A percentile compares a stretch with the other conserved stretches of the same genome.
Evolutionary conservation across 163 green algal species (phyloP).

Genomic region (Chloroidium sp.): DNA sequence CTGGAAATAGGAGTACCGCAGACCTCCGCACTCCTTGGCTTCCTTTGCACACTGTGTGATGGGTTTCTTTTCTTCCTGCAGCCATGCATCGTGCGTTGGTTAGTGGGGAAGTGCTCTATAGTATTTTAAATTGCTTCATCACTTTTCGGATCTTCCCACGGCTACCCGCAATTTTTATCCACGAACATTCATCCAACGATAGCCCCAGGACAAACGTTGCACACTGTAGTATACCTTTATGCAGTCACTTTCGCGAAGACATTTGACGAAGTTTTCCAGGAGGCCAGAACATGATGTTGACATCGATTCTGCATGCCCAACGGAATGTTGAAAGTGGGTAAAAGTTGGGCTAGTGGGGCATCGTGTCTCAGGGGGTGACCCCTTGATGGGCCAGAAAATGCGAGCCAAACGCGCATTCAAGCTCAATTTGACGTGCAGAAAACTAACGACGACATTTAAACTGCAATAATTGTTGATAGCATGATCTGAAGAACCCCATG

Average conservation of each 20-base stretch:
- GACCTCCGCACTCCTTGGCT: constrained; percentile 45
- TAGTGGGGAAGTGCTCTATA: too few relatives aligned
- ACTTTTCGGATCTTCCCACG: not conserved
- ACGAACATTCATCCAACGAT: too few relatives aligned
- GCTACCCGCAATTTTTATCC: not conserved
- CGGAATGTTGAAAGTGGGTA: too few relatives aligned
- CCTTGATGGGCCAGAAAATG: too few relatives aligned
- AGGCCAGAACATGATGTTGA: constrained; percentile 57
- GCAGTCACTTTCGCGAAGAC: constrained; percentile 60
- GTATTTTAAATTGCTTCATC: not conserved
- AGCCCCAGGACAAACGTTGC: too few relatives aligned
- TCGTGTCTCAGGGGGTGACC: too few relatives aligned
- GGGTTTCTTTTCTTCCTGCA: constrained; percentile 25
- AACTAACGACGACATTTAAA: too few relatives aligned
- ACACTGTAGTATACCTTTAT: constrained; percentile 37
- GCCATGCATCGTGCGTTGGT: not conserved
- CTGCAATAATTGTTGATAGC: too few relatives aligned
- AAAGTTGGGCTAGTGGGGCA: too few relatives aligned
- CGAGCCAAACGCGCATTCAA: too few relatives aligned
- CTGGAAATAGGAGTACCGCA: constrained; percentile 54
- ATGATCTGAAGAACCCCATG: too few relatives aligned
- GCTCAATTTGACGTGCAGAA: too few relatives aligned
- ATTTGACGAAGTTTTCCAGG: constrained; percentile 60
- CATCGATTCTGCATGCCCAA: constrained; percentile 25
- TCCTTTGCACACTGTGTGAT: constrained; percentile 54